A percentile compares a stretch with the other conserved stretches of the same genome.
These are phyloP conservation scores for Lolium rigidum DNA, from an alignment of 176 grass and related monocot genomes.

Conservation along the genomic window DNA sequence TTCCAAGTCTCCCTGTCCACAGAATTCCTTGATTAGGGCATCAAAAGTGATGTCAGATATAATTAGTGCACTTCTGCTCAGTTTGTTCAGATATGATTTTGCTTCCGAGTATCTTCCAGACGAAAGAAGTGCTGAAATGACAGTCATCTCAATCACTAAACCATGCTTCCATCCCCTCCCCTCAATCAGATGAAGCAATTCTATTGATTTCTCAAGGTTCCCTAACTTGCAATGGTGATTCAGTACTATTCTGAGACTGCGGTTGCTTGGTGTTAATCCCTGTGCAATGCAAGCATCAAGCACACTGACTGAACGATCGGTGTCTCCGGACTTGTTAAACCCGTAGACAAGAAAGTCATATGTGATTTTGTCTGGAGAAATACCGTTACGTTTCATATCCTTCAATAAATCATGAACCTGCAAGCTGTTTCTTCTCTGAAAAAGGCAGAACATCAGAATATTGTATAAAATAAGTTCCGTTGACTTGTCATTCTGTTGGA, in stretches of 20 bases:
- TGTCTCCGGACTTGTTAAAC: constrained; percentile 79
- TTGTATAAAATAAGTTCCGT: constrained; percentile 66
- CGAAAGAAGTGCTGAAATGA: constrained; percentile 62
- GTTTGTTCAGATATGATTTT: constrained; percentile 53
- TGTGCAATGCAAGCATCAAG: constrained; percentile 69
- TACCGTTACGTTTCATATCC: constrained; percentile 59
- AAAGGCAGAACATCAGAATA: constrained; percentile 84
- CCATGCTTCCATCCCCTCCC: constrained; percentile 67
- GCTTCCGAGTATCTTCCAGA: constrained; percentile 69
- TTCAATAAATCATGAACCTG: constrained; percentile 65
- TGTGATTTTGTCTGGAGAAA: constrained; percentile 68
- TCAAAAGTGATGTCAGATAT: constrained; percentile 50
- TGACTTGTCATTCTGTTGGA: constrained; percentile 50
- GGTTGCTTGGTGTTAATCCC: constrained; percentile 73
- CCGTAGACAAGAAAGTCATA: constrained; percentile 90
- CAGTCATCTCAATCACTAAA: constrained; percentile 54
- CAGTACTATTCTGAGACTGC: constrained; percentile 85
- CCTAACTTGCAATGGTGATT: constrained; percentile 62
- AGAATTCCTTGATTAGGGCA: constrained; percentile 68
- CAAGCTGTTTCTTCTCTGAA: constrained; percentile 55
- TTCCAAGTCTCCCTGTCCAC: constrained; percentile 53
- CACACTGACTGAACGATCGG: constrained; percentile 53
- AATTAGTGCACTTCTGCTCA: constrained; percentile 50
- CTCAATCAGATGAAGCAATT: constrained; percentile 68
- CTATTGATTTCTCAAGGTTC: constrained; percentile 70